Base-by-base conservation (phyloP, 768 basidiomycete genomes). In the Mycena polygramma region DNA sequence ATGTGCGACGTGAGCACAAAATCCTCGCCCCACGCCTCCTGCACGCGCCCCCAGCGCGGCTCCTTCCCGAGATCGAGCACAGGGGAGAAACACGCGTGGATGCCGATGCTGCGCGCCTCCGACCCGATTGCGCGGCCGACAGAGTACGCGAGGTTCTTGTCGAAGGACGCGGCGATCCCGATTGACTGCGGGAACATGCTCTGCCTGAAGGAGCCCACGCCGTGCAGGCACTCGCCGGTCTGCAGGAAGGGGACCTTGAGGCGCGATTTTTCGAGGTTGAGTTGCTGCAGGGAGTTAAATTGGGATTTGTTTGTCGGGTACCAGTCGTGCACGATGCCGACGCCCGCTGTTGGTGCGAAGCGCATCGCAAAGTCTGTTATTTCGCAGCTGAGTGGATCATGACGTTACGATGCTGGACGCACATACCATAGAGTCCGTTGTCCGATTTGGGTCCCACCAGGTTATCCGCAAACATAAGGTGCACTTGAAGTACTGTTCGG, bases 31-130 rank as follows among this genome's bases (percentile, higher is more conserved):
- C 72, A 77, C 43, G 75, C 75, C 70, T 77, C 76, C 65, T 68
- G 67, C 20, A 76, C 75, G 19, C 76, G 63, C 22, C 76, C 76
- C 76, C 76, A 77, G 20, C 76, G 62, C 35, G 75, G 75, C n/a
- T 77, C 76, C 63, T 77, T 77, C n/a, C 75, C 76, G 11, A 77
- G 69, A 69, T 77, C 76, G 22, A 77, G 69, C 22, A 77, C 76
- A 22, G 76, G 76, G 20, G 73, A 66, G 11, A 77, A 70, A 48
- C 76, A 77, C 36, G 72, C 76, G 60, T 77, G 76, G 30, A 77
- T 74, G 4, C 76, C 76, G 52, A 77, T 75, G 26, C 69, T 71
- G 22, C 76, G 62, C 24, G 76, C 76, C 54, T 77, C 76, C 35
- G 73, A 41, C 20, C 75, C 76, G 39, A 77, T 76, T 9, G 76